A percentile compares a stretch with the other conserved stretches of the same genome.
Evolutionary conservation across 441 rosid genomes (phyloP).

Genomic region (Gossypium aridum): DNA sequence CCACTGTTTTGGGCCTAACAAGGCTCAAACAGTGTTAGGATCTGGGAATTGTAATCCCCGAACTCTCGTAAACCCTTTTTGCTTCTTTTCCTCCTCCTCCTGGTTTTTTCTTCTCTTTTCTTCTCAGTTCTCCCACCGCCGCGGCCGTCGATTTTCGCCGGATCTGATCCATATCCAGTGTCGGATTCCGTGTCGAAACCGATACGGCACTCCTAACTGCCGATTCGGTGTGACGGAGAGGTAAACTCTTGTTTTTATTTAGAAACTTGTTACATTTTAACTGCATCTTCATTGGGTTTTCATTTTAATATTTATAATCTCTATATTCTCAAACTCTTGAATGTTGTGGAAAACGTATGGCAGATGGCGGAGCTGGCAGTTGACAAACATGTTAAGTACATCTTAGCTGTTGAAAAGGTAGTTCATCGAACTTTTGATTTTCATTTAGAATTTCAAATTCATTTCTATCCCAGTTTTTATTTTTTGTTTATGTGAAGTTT

Average conservation of each 20-base stretch:
- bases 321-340: neutral
- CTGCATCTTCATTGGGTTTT: neutral
- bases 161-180: too few relatives aligned
- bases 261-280: neutral
- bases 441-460: neutral
- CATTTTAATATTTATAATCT: neutral
- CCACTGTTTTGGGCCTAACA: too few relatives aligned
- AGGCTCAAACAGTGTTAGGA: too few relatives aligned
- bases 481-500: neutral
- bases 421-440: neutral
- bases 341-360: neutral
- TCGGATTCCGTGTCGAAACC: too few relatives aligned
- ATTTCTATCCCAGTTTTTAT: neutral
- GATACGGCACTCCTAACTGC: too few relatives aligned
- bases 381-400: conserved; percentile 59
- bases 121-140: too few relatives aligned
- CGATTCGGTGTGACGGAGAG: neutral
- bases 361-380: conserved; percentile 55
- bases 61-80: too few relatives aligned
- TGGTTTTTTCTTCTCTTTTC: too few relatives aligned
- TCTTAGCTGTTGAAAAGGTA: conserved; percentile 74
- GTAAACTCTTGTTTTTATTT: neutral
- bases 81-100: too few relatives aligned
- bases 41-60: too few relatives aligned
- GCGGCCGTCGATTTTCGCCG: too few relatives aligned